A percentile compares a stretch with the other conserved stretches of the same genome.
Evolutionary conservation across 2,329 filamentous ascomycete species (phyloP).

Genomic region (Xylaria multiplex): DNA sequence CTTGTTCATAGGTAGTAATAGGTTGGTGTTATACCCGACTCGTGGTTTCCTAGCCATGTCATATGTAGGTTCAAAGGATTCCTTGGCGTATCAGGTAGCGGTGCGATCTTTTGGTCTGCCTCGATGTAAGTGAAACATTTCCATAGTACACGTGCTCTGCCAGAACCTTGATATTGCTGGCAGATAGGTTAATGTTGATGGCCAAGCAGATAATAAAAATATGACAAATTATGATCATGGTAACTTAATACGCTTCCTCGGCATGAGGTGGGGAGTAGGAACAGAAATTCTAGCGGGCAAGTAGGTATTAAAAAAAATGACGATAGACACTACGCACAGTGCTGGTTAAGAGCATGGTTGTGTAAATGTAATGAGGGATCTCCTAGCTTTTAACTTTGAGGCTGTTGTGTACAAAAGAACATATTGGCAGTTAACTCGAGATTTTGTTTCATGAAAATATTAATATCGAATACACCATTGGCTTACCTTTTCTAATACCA

Average conservation of each 20-base stretch:
- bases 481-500: too few relatives aligned
- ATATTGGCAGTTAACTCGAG: neutral
- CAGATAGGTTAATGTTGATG: neutral
- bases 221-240: constrained; percentile 11
- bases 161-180: neutral
- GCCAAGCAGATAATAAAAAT: neutral
- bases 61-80: constrained; percentile 29
- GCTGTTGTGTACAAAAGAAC: neutral
- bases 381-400: neutral
- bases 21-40: constrained; percentile 3
- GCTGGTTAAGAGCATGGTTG: neutral
- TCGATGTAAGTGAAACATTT: constrained; percentile 16
- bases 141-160: neutral
- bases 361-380: neutral
- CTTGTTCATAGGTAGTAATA: constrained; percentile 7
- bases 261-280: neutral
- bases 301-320: neutral
- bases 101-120: constrained; percentile 16
- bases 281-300: neutral
- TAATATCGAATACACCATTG: neutral
- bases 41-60: constrained; percentile 1
- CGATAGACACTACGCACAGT: constrained; percentile 8
- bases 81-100: constrained; percentile 36
- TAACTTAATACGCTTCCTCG: neutral
- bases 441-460: neutral